Evolutionary conservation across 208 protist species (phyloP).

Genomic region (Leishmania martiniquensis): DNA sequence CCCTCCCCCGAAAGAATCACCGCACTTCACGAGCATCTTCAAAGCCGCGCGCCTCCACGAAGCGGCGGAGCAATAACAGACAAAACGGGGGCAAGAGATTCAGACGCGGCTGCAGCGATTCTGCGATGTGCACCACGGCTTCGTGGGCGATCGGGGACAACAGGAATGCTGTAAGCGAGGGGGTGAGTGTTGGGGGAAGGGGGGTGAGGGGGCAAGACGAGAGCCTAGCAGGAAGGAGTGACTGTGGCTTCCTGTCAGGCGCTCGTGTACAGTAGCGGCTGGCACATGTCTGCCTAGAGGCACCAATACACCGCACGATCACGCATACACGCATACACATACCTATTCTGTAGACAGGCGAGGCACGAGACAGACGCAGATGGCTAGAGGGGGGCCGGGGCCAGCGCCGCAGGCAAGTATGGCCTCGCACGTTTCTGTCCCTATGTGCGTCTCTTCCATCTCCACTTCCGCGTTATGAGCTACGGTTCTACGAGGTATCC

Average conservation of each 20-base stretch:
- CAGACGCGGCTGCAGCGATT: neutral
- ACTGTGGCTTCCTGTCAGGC: too few species aligned
- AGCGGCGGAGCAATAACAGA: neutral
- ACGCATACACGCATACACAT: neutral
- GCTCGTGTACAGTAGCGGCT: too few species aligned
- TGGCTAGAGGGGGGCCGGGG: neutral
- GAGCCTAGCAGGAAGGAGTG: neutral
- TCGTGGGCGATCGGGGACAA: neutral
- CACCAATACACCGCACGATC: neutral
- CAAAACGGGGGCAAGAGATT: neutral
- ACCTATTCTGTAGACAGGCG: too few species aligned
- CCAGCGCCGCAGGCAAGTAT: neutral
- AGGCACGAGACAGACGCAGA: neutral
- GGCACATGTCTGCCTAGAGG: neutral
- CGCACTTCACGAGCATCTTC: neutral
- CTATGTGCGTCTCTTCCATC: neutral
- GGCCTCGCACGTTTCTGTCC: neutral
- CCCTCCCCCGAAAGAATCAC: neutral
- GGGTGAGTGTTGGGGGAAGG: too few species aligned
- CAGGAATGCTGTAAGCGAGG: neutral
- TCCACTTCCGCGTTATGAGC: neutral
- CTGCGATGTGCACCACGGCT: neutral
- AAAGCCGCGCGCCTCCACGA: neutral
- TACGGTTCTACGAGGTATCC: neutral
- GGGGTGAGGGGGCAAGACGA: neutral